These are phyloP conservation scores for Paecilomyces formosus DNA, from an alignment of 2,329 filamentous ascomycete species.

Conservation along the genomic window DNA sequence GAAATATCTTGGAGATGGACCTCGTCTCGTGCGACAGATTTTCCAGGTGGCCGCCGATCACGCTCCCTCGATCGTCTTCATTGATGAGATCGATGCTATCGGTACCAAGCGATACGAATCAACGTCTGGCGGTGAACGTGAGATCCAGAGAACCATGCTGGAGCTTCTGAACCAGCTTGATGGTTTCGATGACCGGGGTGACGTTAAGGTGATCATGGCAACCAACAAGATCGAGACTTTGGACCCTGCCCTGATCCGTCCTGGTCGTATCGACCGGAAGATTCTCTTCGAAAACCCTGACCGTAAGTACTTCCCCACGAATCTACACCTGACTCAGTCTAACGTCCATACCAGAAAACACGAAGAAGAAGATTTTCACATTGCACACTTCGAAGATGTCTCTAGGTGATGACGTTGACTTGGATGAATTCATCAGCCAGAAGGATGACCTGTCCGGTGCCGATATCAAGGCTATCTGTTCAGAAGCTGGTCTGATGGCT, in stretches of 20 bases:
- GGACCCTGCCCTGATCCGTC: slow-evolving; percentile 90
- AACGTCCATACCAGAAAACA: slow-evolving; percentile 56
- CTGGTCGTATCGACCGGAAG: slow-evolving; percentile 97
- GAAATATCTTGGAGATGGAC: slow-evolving; percentile 96
- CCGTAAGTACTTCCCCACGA: slow-evolving; percentile 39
- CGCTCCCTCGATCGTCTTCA: slow-evolving; percentile 94
- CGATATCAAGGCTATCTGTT: slow-evolving; percentile 98
- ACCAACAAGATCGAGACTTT: slow-evolving; percentile 99
- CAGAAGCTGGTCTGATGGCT: slow-evolving; percentile 90
- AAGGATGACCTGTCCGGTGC: slow-evolving; percentile 97
- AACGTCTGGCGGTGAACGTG: slow-evolving; percentile 90
- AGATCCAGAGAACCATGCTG: slow-evolving; percentile 97
- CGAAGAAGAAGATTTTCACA: slow-evolving; percentile 95
- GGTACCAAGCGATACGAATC: slow-evolving; percentile 98
- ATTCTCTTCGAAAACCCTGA: slow-evolving; percentile 73
- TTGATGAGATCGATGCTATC: slow-evolving; percentile 98
- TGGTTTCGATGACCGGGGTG: slow-evolving; percentile 95
- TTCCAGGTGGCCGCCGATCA: slow-evolving; percentile 89
- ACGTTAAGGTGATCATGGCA: slow-evolving; percentile 99
- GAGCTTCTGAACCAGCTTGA: slow-evolving; percentile 97
- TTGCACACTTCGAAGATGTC: slow-evolving; percentile 99
- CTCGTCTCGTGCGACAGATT: slow-evolving; percentile 87
- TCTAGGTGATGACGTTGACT: slow-evolving; percentile 88
- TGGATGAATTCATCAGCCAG: slow-evolving; percentile 97
- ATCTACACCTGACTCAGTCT: slow-evolving; percentile 8